phyloP scores from a whole-genome alignment of 768 basidiomycete species.

The Leccinum pellstonianum region DNA sequence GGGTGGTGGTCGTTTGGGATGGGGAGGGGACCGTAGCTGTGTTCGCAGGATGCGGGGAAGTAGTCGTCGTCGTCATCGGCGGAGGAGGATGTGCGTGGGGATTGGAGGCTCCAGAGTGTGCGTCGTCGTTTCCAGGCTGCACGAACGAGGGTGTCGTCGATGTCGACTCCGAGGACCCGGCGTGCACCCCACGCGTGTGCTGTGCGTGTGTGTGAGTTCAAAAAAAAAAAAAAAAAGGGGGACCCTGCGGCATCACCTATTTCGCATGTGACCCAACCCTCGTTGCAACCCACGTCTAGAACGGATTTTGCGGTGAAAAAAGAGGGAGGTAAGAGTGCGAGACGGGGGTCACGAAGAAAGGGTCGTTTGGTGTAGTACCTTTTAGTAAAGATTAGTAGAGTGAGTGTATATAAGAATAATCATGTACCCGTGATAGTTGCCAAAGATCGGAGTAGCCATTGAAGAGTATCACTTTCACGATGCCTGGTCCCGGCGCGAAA shows the following conservation, averaged over 20 bases:
- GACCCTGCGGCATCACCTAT: slow-evolving; percentile 49
- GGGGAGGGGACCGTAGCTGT: slow-evolving; percentile 73
- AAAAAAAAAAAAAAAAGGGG: not conserved
- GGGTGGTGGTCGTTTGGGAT: slow-evolving; percentile 43
- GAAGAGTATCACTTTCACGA: not conserved
- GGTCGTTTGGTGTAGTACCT: slow-evolving; percentile 82
- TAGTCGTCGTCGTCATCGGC: slow-evolving; percentile 39
- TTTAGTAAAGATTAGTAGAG: not conserved
- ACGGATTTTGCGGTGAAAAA: slow-evolving; percentile 59
- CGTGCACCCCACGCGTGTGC: slow-evolving; percentile 63
- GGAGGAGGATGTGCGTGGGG: slow-evolving; percentile 7
- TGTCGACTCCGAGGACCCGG: slow-evolving; percentile 82
- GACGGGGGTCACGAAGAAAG: slow-evolving; percentile 56
- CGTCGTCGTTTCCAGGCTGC: slow-evolving; percentile 73
- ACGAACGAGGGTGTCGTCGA: slow-evolving; percentile 73
- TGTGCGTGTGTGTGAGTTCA: slow-evolving; percentile 23
- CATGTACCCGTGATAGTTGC: slow-evolving; percentile 68
- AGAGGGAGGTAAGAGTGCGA: slow-evolving; percentile 54
- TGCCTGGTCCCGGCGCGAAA: slow-evolving; percentile 32
- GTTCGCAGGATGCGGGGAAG: slow-evolving; percentile 77
- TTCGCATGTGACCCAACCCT: slow-evolving; percentile 82
- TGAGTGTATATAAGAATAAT: no score
- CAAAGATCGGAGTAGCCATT: slow-evolving; percentile 40
- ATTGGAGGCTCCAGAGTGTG: slow-evolving; percentile 69
- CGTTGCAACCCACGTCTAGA: slow-evolving; percentile 86